Evolutionary conservation across 805 yeast species (phyloP).

Genomic region (Candida berthetii): DNA sequence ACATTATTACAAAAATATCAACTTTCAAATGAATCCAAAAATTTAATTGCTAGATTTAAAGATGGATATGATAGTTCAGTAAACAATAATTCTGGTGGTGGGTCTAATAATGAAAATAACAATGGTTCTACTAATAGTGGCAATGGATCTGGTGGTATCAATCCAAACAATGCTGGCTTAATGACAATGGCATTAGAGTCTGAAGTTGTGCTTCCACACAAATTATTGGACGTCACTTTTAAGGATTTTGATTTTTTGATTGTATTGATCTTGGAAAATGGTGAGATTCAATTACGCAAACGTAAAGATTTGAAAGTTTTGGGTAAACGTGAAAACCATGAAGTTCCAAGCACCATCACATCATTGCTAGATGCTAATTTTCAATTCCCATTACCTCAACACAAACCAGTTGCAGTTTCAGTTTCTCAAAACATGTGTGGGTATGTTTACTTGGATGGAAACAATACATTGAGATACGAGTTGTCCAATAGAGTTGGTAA

Average conservation of each 20-base stretch:
- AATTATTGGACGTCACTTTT: slow-evolving; percentile 24
- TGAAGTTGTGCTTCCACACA: slow-evolving; percentile 15
- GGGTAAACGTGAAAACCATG: background rate
- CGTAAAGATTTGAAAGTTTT: slow-evolving; percentile 24
- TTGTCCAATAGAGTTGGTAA: background rate
- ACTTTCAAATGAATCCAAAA: slow-evolving; percentile 15
- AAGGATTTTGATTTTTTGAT: slow-evolving; percentile 34
- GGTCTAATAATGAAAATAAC: no score
- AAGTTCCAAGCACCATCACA: slow-evolving; percentile 28
- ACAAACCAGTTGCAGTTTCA: slow-evolving; percentile 28
- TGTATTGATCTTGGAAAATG: slow-evolving; percentile 33
- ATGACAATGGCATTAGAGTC: slow-evolving; percentile 11
- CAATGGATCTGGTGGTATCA: background rate
- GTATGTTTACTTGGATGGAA: slow-evolving; percentile 23
- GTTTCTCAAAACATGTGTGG: slow-evolving; percentile 49
- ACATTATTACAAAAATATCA: slow-evolving; percentile 17
- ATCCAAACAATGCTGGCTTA: background rate
- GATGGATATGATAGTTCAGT: background rate
- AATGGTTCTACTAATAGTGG: background rate
- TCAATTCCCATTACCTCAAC: slow-evolving; percentile 30
- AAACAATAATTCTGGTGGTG: background rate
- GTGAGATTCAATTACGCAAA: slow-evolving; percentile 38
- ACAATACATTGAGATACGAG: slow-evolving; percentile 11
- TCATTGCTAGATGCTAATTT: slow-evolving; percentile 43
- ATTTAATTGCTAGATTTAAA: slow-evolving; percentile 10